Percentiles rank a stretch among this genome's conserved stretches.
These are phyloP conservation scores for Zizania palustris DNA, from an alignment of 202 grass and related monocot species.

Conservation along the genomic window DNA sequence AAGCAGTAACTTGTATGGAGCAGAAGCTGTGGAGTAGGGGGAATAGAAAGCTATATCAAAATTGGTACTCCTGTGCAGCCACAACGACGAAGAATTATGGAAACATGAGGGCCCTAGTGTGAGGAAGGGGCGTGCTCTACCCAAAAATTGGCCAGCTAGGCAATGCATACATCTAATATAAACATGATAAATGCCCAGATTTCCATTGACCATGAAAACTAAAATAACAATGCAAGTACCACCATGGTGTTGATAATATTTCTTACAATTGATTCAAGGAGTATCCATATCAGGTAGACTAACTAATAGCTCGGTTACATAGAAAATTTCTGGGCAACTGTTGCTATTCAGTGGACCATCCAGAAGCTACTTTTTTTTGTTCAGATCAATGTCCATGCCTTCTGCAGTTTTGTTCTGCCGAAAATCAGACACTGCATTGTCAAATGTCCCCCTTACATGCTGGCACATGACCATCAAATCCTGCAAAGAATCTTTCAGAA, in stretches of 20 bases:
- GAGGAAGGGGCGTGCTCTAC: too few relatives aligned
- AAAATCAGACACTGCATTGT: slow-evolving; percentile 42
- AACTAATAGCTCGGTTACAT: not conserved
- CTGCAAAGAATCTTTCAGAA: slow-evolving; percentile 63
- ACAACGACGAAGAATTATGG: too few relatives aligned
- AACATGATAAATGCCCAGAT: not conserved
- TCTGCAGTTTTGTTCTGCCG: slow-evolving; percentile 15
- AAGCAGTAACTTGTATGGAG: too few relatives aligned
- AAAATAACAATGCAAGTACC: slow-evolving; percentile 7
- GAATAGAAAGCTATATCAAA: too few relatives aligned
- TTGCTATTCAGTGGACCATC: not conserved
- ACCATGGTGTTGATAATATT: slow-evolving; percentile 6
- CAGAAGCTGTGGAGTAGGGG: too few relatives aligned
- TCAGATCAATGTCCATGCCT: slow-evolving; percentile 38
- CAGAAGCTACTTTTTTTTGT: slow-evolving; percentile 28
- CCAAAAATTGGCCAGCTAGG: not conserved
- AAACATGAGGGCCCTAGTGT: too few relatives aligned
- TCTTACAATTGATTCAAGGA: not conserved
- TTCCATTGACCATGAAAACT: not conserved
- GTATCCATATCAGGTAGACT: not conserved
- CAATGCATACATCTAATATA: not conserved
- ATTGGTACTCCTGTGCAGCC: too few relatives aligned
- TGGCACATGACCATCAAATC: slow-evolving; percentile 55
- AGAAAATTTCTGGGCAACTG: not conserved
- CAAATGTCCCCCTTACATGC: slow-evolving; percentile 55